Percentiles rank a stretch among this genome's conserved stretches.
phyloP scores from a whole-genome alignment of 495 filamentous ascomycete genomes.

The Lentithecium fluviatile region DNA sequence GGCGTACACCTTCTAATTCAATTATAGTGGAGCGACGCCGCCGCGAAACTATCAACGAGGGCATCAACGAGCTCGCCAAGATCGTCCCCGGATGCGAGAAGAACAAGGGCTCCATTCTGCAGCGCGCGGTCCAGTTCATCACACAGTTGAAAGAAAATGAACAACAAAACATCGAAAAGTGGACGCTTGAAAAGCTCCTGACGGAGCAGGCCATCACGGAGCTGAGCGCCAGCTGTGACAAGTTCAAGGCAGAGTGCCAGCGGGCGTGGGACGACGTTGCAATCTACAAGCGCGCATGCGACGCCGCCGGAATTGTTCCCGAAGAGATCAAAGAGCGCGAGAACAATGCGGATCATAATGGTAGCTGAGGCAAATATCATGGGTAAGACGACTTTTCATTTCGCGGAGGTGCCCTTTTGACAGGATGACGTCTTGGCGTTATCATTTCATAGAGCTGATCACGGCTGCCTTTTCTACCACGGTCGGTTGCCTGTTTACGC shows the following conservation, averaged over 20 bases:
- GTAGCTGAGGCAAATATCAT: slow-evolving; percentile 7
- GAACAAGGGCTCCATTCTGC: slow-evolving; percentile 96
- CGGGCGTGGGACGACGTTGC: slow-evolving; percentile 72
- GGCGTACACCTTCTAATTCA: background rate
- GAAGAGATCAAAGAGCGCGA: slow-evolving; percentile 37
- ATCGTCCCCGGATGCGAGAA: slow-evolving; percentile 98
- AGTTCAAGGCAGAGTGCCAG: slow-evolving; percentile 77
- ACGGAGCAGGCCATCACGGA: slow-evolving; percentile 93
- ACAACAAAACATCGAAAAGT: slow-evolving; percentile 88
- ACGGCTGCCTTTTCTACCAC: no score
- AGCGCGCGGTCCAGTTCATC: slow-evolving; percentile 92
- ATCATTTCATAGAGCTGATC: no score
- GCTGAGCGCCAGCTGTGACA: slow-evolving; percentile 82
- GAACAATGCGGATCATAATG: slow-evolving; percentile 33
- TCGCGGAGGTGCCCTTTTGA: no score
- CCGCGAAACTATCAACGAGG: slow-evolving; percentile 97
- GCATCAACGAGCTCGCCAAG: slow-evolving; percentile 96
- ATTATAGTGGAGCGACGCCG: slow-evolving; percentile 86
- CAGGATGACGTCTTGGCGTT: no score
- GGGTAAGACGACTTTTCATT: background rate
- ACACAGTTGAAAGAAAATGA: slow-evolving; percentile 93
- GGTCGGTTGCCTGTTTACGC: no score
- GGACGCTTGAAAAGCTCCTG: slow-evolving; percentile 93
- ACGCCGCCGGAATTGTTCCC: slow-evolving; percentile 64
- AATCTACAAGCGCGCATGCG: slow-evolving; percentile 81